Conservation (phyloP, 164 flowering plant genomes). For the Litsea cubeba region DNA sequence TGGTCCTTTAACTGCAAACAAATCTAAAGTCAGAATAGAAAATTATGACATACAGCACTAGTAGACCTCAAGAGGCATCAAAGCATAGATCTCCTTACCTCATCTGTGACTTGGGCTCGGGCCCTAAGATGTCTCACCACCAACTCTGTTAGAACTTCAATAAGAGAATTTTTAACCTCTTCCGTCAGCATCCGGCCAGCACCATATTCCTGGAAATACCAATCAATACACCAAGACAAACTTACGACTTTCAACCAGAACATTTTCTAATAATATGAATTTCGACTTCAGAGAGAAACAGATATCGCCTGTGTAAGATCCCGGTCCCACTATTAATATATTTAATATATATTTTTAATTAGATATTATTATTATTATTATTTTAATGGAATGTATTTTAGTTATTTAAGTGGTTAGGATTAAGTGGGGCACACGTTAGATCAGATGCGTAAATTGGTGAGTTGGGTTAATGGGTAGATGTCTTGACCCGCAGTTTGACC, state of each 20-base stretch:
- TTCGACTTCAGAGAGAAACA: not conserved
- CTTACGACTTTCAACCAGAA: not conserved
- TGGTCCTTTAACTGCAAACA: not conserved
- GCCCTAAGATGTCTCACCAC: conserved; percentile 87
- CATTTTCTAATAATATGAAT: not conserved
- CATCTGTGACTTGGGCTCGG: conserved; percentile 82
- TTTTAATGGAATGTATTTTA: too few relatives aligned
- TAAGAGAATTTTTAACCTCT: conserved; percentile 70
- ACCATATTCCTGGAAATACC: conserved; percentile 62
- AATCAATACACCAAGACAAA: not conserved
- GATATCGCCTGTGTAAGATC: too few relatives aligned
- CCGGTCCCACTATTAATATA: too few relatives aligned
- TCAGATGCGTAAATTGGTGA: too few relatives aligned
- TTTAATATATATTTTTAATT: too few relatives aligned
- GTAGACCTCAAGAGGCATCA: not conserved
- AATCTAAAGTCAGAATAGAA: too few relatives aligned
- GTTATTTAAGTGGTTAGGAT: too few relatives aligned
- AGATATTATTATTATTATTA: too few relatives aligned
- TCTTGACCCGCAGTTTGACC: too few relatives aligned
- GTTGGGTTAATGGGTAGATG: too few relatives aligned
- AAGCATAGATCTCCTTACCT: not conserved
- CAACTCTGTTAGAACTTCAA: conserved; percentile 60
- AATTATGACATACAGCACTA: not conserved
- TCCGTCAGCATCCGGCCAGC: conserved; percentile 86
- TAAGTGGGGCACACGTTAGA: too few relatives aligned